Evolutionary conservation across 2,329 filamentous ascomycete genomes (phyloP).

Genomic region (Penicillium sp.): DNA sequence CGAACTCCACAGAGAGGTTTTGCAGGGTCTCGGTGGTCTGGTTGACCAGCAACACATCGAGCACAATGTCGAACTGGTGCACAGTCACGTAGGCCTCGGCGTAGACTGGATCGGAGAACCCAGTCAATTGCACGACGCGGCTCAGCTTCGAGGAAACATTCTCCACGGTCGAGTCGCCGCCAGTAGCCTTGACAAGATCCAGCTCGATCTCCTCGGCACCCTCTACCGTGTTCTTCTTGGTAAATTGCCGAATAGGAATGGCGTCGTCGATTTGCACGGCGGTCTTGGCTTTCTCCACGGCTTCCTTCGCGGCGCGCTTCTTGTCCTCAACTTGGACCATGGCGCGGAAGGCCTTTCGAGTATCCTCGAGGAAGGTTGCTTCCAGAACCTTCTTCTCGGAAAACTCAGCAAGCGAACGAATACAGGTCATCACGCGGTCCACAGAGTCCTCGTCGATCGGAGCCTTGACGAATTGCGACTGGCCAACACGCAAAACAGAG

Average conservation of each 20-base stretch:
- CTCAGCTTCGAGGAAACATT: slow-evolving; percentile 91
- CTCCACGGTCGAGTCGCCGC: slow-evolving; percentile 76
- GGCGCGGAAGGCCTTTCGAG: slow-evolving; percentile 86
- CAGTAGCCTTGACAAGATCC: slow-evolving; percentile 89
- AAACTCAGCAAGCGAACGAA: slow-evolving; percentile 87
- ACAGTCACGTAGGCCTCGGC: slow-evolving; percentile 99
- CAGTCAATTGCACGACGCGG: slow-evolving; percentile 92
- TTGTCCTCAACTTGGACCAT: slow-evolving; percentile 98
- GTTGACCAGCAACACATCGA: slow-evolving; percentile 94
- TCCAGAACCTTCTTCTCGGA: slow-evolving; percentile 84
- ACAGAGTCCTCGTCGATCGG: slow-evolving; percentile 96
- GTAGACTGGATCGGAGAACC: slow-evolving; percentile 96
- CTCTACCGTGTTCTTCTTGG: slow-evolving; percentile 80
- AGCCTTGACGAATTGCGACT: slow-evolving; percentile 97
- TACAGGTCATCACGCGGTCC: slow-evolving; percentile 97
- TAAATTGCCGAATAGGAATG: slow-evolving; percentile 83
- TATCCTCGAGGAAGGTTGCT: slow-evolving; percentile 88
- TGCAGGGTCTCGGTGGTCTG: slow-evolving; percentile 95
- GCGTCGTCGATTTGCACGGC: slow-evolving; percentile 95
- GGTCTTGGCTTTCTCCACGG: slow-evolving; percentile 83
- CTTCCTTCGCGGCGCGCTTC: slow-evolving; percentile 93
- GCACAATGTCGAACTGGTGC: slow-evolving; percentile 95
- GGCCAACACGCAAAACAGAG: slow-evolving; percentile 92
- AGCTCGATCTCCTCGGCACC: slow-evolving; percentile 78
- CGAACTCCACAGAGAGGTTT: slow-evolving; percentile 95